Evolutionary conservation across 1,284 basidiomycete genomes (phyloP), one percentile per base, ranked within the genome.

Genomic region (Rhodotorula sp.): DNA sequence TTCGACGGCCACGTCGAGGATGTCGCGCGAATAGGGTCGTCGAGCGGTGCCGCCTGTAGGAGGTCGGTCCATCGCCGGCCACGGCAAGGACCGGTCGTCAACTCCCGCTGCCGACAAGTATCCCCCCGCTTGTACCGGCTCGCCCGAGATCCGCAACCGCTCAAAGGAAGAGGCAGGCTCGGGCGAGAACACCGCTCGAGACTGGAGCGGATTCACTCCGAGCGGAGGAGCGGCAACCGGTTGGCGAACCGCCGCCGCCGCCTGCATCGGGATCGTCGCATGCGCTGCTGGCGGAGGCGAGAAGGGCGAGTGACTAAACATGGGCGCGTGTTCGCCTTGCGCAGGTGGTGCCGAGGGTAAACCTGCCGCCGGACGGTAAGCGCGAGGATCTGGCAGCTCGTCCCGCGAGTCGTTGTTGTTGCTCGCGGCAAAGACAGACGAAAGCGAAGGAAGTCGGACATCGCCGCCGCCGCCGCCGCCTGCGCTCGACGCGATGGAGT

Each of bases 1-100:
- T 15, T 74, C 72, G 67, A 76, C 68, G 15, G 72, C 75, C 20
- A 56, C 69, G 62, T 76, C 75, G 68, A 76, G 72, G 6, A 74
- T 26, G 62, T 76, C 75, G 20, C 39, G 6, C 47, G 58, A 8
- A 59, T 18, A 56, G 18, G 23, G 12, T n/a, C 31, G 14, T 14
- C 54, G 23, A 20, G 49, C n/a, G 43, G 3, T 4, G 31, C 18
- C 43, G 31, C 46, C 34, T n/a, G 58, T 16, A 47, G 39, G 21
- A 12, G 23, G 39, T 15, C 43, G 23, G 6, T 43, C n/a, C 1
- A 48, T 12, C 7, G n/a, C 39, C 51, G n/a, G 47, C 46, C 29
- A 29, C 15, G 58, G 23, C 31, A 49, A 15, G 23, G 60, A 43
- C 10, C 39, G 39, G 14, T 43, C 39, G 39, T 43, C 39, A 14